Evolutionary conservation across 1,139 yeast species (phyloP).

Genomic region (Meyerozyma carpophila): DNA sequence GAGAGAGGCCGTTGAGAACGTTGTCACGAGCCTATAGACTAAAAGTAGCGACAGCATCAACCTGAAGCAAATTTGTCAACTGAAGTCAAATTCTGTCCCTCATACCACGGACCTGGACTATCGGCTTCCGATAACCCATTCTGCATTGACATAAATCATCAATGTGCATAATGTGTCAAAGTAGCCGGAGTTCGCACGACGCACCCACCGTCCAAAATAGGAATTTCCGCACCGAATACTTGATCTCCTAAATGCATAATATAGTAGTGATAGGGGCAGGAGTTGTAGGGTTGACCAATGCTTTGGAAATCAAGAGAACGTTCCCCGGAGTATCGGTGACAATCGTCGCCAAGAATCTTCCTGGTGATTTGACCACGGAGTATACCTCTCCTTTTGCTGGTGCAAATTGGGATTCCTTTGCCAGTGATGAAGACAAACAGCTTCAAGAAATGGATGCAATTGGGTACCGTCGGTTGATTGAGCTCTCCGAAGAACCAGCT

Average conservation of each 20-base stretch:
- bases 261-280: conserved; percentile 38
- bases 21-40: too few species aligned
- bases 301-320: conserved; percentile 15
- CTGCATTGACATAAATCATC: too few species aligned
- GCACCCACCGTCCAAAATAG: not conserved
- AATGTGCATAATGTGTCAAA: too few species aligned
- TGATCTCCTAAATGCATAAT: not conserved
- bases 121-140: too few species aligned
- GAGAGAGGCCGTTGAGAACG: too few species aligned
- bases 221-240: not conserved
- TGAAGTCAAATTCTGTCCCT: too few species aligned
- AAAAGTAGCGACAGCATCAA: too few species aligned
- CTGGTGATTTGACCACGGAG: conserved; percentile 33
- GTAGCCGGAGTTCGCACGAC: not conserved
- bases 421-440: conserved; percentile 22
- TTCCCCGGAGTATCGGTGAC: conserved; percentile 21
- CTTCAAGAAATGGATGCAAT: conserved; percentile 34
- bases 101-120: too few species aligned
- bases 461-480: conserved; percentile 34
- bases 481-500: conserved; percentile 38
- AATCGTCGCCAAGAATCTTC: conserved; percentile 30
- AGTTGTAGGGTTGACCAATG: conserved; percentile 36
- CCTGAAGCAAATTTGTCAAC: too few species aligned
- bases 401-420: conserved; percentile 45
- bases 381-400: conserved; percentile 42